Evolutionary conservation across 139 green algal genomes (phyloP), one percentile per base, ranked within the genome.

Genomic region (Chlamydomonas eustigma): DNA sequence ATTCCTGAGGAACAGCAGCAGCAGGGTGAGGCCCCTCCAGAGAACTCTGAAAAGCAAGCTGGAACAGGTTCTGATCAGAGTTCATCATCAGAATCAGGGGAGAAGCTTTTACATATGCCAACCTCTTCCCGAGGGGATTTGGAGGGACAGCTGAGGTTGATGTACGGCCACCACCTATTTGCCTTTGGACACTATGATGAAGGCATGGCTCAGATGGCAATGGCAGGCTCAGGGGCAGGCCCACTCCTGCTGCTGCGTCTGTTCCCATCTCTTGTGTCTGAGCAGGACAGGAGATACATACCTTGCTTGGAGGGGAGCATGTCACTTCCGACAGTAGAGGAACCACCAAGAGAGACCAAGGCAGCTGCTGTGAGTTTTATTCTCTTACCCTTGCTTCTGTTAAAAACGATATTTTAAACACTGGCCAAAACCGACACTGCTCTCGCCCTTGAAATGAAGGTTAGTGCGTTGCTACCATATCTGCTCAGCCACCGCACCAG

Each of bases 151-250:
- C 74, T 94, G 50, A 81, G 88, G 52, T 73, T 89, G 68, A 39
- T 83, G 32, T 96, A 93, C 81, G 91, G 87, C 0, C 82, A 88
- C 30, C 74, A 84, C 36, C 82, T 96, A 70, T 95, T 95, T 71
- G 35, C 67, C 51, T 38, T 67, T 39, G 90, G 86, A 1, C 77
- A 90, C 25, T 91, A 80, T 71, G 91, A 96, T 1, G 87, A 91
- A 71, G 91, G 82, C 0, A 87, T 97, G 80, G 85, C 83, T 0
- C 91, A 96, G 67, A 87, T 96, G 67, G 86, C 82, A 37, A 86
- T 91, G 73, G 90, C 76, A 68, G 28, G 18, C 65, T 12, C 4
- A 5, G 65, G 33, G 65, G 44, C 44, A 18, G n/a, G 25, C 5
- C 50, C 88, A 0, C 37, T 90, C 8, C 65, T 89, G 36, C 80